Evolutionary conservation across 2,329 filamentous ascomycete species (phyloP).

Genomic region (Trichoderma aggressivum): DNA sequence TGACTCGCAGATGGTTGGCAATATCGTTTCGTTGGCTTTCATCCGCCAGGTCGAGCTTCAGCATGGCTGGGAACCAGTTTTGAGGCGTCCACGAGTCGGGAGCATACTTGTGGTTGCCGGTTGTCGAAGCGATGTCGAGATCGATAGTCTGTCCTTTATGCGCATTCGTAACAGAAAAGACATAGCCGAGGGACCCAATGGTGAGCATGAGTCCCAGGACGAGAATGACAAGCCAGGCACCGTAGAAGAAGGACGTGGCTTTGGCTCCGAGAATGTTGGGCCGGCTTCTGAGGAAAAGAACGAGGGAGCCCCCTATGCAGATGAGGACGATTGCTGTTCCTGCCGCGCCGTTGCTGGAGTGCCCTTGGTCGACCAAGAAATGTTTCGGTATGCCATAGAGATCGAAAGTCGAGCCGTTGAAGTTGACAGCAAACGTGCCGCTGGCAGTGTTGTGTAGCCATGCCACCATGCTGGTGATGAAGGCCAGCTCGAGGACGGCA

Average conservation of each 20-base stretch:
- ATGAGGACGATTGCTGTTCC: slow-evolving; percentile 29
- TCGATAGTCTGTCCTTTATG: slow-evolving; percentile 26
- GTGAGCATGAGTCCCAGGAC: slow-evolving; percentile 26
- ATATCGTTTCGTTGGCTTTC: slow-evolving; percentile 23
- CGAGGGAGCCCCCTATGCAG: slow-evolving; percentile 26
- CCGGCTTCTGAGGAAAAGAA: slow-evolving; percentile 24
- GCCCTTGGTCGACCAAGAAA: slow-evolving; percentile 28
- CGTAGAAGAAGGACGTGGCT: slow-evolving; percentile 23
- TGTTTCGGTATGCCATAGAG: slow-evolving; percentile 26
- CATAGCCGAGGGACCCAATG: slow-evolving; percentile 26
- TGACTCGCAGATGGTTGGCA: slow-evolving; percentile 24
- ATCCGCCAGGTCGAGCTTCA: slow-evolving; percentile 25
- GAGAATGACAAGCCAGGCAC: slow-evolving; percentile 25
- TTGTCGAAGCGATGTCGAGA: slow-evolving; percentile 16
- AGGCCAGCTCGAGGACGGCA: slow-evolving; percentile 28
- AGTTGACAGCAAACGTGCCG: slow-evolving; percentile 24
- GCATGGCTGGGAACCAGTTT: slow-evolving; percentile 28
- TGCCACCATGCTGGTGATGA: slow-evolving; percentile 28
- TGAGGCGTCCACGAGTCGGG: slow-evolving; percentile 28
- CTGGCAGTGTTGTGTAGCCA: slow-evolving; percentile 28
- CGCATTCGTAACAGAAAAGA: slow-evolving; percentile 29
- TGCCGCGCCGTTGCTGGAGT: slow-evolving; percentile 30
- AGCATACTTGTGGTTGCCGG: slow-evolving; percentile 23
- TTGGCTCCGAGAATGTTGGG: slow-evolving; percentile 11
- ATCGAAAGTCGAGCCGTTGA: slow-evolving; percentile 13